phyloP scores from a whole-genome alignment of 257 asterid species.

The Plantago major region DNA sequence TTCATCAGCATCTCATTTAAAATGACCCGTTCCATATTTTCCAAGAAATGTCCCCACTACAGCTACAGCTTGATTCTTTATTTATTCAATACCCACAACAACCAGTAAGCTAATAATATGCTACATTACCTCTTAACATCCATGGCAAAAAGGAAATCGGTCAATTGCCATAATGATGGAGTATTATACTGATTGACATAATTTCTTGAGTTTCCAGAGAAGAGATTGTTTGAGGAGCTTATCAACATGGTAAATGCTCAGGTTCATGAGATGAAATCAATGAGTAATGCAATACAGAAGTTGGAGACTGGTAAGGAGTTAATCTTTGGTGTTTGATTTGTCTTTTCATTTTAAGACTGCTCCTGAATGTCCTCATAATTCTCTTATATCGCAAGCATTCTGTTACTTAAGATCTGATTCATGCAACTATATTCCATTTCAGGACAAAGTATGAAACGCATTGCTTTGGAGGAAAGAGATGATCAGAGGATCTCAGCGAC shows the following conservation, averaged over 20 bases:
- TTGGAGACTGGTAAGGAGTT: constrained; percentile 55
- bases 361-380: constrained; percentile 8
- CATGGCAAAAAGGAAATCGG: too few relatives aligned
- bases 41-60: too few relatives aligned
- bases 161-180: not conserved
- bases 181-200: not conserved
- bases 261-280: constrained; percentile 82
- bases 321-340: constrained; percentile 1
- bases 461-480: constrained; percentile 36
- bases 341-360: not conserved
- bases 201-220: constrained; percentile 53
- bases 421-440: constrained; percentile 23
- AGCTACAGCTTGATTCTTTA: too few relatives aligned
- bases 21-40: too few relatives aligned
- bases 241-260: constrained; percentile 61
- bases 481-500: constrained; percentile 33
- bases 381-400: not conserved
- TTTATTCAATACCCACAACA: too few relatives aligned
- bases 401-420: constrained; percentile 15
- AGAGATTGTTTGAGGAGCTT: constrained; percentile 80
- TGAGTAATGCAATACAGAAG: constrained; percentile 65
- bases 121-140: too few relatives aligned
- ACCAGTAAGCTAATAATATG: too few relatives aligned
- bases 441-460: constrained; percentile 56
- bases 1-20: too few relatives aligned